Evolutionary conservation across 371 early-diverging fungal species (phyloP), one percentile per base, ranked within the genome.

Genomic region (Actinomortierella ambigua): DNA sequence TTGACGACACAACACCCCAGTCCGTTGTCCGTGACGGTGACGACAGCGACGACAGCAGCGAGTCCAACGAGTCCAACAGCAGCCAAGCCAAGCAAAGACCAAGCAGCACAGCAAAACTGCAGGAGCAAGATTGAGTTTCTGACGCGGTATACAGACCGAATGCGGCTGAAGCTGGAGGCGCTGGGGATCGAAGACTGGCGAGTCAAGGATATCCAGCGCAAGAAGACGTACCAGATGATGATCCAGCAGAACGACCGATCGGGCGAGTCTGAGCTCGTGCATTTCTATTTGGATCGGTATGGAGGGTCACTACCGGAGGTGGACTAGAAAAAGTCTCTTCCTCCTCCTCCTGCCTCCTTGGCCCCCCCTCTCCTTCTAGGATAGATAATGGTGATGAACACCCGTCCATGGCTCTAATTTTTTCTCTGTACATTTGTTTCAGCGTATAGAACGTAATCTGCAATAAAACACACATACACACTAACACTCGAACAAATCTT

Each of bases 171-270:
- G 47, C 57, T 63, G 28, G 62, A 62, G 29, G 69, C 57, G 18
- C 40, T 70, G 20, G 73, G 61, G 29, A 68, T 75, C 24, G 61
- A 68, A 50, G 75, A 77, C 48, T 78, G 78, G 78, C 53, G 63
- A 14, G 55, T 69, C 18, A 57, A 64, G 5, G 78, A 78, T 44
- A 67, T 78, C 15, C 65, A 68, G 53, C 50, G 68, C 13, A 78
- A 78, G 65, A 78, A 78, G 59, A 78, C 78, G 0, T 78, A 78
- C 15, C 77, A 64, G 50, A 42, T 78, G 53, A 75, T 78, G 76
- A 78, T 78, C 44, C 75, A 64, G 57, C 76, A 78, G 51, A 78
- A 78, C 26, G 70, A 75, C 53, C 69, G 66, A 55, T 69, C 69
- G 1, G 78, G 78, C 1, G 78, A 78, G 46, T 68, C 67, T 27